phyloP scores from a whole-genome alignment of 1,284 basidiomycete genomes.

The Microbotryum saponariae region DNA sequence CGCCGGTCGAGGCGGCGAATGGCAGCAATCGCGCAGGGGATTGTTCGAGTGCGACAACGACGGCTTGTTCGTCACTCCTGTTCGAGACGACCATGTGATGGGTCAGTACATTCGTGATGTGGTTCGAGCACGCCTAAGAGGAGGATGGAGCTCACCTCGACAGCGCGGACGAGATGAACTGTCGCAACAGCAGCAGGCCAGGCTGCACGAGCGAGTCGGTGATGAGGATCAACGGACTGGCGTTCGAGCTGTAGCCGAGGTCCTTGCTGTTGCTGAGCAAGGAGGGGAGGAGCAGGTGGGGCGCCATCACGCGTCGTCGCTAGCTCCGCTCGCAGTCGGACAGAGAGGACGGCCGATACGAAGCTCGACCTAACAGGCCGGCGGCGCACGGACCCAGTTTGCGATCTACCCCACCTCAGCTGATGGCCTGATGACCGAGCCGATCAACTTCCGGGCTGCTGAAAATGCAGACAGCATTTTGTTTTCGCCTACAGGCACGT shows the following conservation, averaged over 20 bases:
- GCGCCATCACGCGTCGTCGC: no score
- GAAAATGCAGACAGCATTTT: no score
- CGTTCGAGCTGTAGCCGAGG: not conserved
- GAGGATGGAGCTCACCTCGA: conserved; percentile 3
- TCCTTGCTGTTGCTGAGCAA: not conserved
- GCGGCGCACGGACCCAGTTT: no score
- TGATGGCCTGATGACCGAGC: no score
- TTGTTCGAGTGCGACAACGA: conserved; percentile 13
- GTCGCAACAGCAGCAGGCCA: conserved; percentile 15
- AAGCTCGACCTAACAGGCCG: no score
- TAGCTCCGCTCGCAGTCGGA: no score
- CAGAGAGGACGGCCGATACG: no score
- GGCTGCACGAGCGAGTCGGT: conserved; percentile 31
- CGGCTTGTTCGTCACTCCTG: conserved; percentile 2
- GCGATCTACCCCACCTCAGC: no score
- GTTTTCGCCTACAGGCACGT: no score
- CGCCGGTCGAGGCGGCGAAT: not conserved
- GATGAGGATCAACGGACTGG: conserved; percentile 19
- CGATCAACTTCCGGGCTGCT: no score
- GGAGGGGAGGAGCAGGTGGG: conserved; percentile 31
- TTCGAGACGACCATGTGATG: no score
- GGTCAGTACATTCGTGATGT: no score
- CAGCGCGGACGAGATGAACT: conserved; percentile 20
- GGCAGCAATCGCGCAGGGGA: conserved; percentile 10
- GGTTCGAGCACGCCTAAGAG: not conserved